Percentiles rank a stretch among this genome's conserved stretches.
Conservation (phyloP, 345 rosid genomes). For the Eucalyptus cladocalyx region DNA sequence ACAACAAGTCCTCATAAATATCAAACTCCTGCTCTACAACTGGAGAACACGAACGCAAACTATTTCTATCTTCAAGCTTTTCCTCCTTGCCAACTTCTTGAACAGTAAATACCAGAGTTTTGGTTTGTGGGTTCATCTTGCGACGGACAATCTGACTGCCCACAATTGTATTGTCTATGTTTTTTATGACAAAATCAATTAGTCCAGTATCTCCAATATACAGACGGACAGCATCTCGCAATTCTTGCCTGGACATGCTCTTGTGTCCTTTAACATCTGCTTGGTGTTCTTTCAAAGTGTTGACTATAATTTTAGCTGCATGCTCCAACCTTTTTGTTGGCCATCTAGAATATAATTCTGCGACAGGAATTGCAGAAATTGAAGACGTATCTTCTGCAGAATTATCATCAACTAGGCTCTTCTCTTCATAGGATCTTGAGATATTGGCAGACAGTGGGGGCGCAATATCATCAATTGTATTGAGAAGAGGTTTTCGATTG, state of each 20-base stretch:
- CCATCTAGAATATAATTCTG: constrained; percentile 19
- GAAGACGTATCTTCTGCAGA: neutral
- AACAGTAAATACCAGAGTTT: constrained; percentile 27
- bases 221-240: constrained; percentile 32
- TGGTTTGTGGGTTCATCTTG: constrained; percentile 5
- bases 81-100: neutral
- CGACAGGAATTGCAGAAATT: neutral
- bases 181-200: constrained; percentile 50
- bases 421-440: neutral
- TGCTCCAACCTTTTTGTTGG: constrained; percentile 23
- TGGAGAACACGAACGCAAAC: neutral
- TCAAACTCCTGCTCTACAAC: neutral
- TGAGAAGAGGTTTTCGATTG: neutral
- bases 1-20: constrained; percentile 18
- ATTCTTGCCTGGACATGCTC: constrained; percentile 28
- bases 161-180: constrained; percentile 27
- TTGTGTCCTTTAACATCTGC: neutral
- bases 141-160: constrained; percentile 27
- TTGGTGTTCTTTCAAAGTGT: constrained; percentile 8
- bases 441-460: neutral
- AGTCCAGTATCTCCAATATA: constrained; percentile 64
- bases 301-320: constrained; percentile 21
- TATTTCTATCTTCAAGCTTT: neutral
- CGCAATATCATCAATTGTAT: neutral
- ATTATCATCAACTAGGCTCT: neutral